Percentiles rank a stretch among this genome's conserved stretches.
Evolutionary conservation across 257 asterid genomes (phyloP).

Genomic region (Solanum verrucosum): DNA sequence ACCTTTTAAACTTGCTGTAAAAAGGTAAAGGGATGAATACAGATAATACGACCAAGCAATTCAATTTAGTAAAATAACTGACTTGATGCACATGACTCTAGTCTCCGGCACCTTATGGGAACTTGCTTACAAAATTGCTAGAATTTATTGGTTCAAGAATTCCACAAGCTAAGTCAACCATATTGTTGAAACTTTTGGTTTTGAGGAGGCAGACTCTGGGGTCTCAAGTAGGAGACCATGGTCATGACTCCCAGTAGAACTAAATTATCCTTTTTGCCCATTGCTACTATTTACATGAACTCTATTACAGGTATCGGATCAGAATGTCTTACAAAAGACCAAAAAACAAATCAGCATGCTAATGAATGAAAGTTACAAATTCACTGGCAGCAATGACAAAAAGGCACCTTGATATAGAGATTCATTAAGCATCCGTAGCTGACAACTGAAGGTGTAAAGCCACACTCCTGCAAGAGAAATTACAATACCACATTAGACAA

Average conservation of each 20-base stretch:
- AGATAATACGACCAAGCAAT: neutral
- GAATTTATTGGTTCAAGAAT: neutral
- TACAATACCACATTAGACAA: neutral
- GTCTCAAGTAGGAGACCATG: neutral
- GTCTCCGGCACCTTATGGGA: neutral
- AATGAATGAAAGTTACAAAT: neutral
- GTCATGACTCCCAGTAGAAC: neutral
- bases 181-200: neutral
- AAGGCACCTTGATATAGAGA: conserved; percentile 71
- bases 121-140: neutral
- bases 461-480: conserved; percentile 60
- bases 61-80: neutral
- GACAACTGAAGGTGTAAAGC: conserved; percentile 72
- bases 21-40: neutral
- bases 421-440: conserved; percentile 93
- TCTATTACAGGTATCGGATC: neutral
- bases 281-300: neutral
- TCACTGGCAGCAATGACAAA: neutral
- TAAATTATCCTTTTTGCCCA: neutral
- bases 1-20: neutral
- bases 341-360: neutral
- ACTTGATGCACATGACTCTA: neutral
- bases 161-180: neutral
- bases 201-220: neutral
- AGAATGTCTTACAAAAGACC: neutral